These are phyloP conservation scores for Debaryomyces subglobosus DNA, from an alignment of 1,139 yeast genomes.

Conservation along the genomic window DNA sequence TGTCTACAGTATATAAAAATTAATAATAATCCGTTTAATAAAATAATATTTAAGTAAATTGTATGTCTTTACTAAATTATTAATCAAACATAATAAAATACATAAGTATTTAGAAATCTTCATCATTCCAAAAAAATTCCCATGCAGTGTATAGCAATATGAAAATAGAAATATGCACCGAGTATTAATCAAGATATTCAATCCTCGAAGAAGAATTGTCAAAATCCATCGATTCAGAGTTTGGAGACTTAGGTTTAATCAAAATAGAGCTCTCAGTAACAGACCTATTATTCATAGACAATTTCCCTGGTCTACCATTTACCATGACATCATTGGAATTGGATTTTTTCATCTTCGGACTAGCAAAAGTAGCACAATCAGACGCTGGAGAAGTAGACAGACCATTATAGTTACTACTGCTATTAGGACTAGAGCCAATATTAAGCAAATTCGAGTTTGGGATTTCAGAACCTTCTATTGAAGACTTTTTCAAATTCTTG, in stretches of 20 bases:
- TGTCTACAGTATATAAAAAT: neutral
- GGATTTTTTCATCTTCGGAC: constrained; percentile 28
- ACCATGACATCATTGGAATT: constrained; percentile 29
- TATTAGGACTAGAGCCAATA: constrained; percentile 22
- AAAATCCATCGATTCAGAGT: constrained; percentile 7
- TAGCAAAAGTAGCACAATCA: constrained; percentile 12
- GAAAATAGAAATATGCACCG: neutral
- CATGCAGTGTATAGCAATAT: neutral
- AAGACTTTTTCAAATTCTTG: constrained; percentile 44
- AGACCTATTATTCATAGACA: constrained; percentile 33
- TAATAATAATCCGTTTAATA: neutral
- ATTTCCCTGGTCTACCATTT: constrained; percentile 36
- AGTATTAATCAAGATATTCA: constrained; percentile 8
- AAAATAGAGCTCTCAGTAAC: constrained; percentile 34
- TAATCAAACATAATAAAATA: neutral
- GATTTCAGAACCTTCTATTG: constrained; percentile 31
- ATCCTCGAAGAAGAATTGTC: constrained; percentile 8
- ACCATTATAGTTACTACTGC: constrained; percentile 15
- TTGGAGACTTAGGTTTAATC: neutral
- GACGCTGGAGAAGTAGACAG: constrained; percentile 14
- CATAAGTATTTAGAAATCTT: too few species aligned
- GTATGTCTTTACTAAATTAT: neutral
- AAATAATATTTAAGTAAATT: neutral
- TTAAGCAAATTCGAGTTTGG: constrained; percentile 20
- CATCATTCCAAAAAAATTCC: too few species aligned